A percentile compares a stretch with the other conserved stretches of the same genome.
These are phyloP conservation scores for Pichia sp. DNA, from an alignment of 1,139 yeast genomes.

Conservation along the genomic window DNA sequence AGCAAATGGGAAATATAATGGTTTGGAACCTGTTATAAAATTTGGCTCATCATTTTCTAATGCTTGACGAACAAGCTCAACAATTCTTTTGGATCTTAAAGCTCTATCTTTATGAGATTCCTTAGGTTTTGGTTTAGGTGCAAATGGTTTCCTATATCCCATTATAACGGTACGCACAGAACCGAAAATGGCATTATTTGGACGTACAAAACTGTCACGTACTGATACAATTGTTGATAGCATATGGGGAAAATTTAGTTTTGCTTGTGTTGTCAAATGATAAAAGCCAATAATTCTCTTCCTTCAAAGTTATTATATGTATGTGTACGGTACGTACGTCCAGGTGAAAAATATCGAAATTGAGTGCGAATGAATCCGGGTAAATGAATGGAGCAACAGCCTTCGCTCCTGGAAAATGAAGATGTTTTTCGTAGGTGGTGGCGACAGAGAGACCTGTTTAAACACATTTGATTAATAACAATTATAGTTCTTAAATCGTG, in stretches of 20 bases:
- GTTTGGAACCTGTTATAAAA: constrained; percentile 67
- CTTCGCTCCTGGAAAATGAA: not conserved
- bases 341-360: not conserved
- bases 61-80: constrained; percentile 41
- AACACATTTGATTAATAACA: no score
- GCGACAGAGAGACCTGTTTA: not conserved
- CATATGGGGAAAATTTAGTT: no score
- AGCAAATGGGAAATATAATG: constrained; percentile 78
- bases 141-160: constrained; percentile 24
- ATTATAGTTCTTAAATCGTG: no score
- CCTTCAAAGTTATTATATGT: not conserved
- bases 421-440: not conserved
- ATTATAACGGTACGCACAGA: constrained; percentile 18
- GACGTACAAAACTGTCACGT: constrained; percentile 1
- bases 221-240: not conserved
- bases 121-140: constrained; percentile 19
- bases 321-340: not conserved
- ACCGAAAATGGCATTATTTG: not conserved
- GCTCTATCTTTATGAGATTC: constrained; percentile 21
- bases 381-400: not conserved
- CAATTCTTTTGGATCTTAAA: constrained; percentile 25
- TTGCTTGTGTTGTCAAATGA: not conserved
- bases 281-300: not conserved
- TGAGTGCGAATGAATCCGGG: not conserved
- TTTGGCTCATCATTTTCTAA: constrained; percentile 66